Conservation (phyloP, 2,329 filamentous ascomycete genomes). For the Harringtonia aguacate region DNA sequence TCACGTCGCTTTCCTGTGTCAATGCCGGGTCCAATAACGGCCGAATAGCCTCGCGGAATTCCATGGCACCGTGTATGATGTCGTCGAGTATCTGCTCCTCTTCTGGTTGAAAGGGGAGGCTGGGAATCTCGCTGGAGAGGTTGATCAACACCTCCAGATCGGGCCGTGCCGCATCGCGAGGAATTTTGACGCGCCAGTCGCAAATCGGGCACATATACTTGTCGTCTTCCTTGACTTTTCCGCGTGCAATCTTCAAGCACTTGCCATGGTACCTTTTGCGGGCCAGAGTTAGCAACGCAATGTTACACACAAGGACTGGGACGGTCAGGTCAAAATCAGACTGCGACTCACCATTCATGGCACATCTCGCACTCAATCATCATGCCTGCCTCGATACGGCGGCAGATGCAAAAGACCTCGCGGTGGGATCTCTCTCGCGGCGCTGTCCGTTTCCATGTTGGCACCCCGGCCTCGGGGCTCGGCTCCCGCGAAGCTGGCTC, state of each 20-base stretch:
- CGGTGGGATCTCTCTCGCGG: slow-evolving; percentile 46
- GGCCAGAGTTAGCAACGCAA: slow-evolving; percentile 6
- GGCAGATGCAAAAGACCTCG: slow-evolving; percentile 96
- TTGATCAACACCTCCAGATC: slow-evolving; percentile 82
- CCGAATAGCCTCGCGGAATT: slow-evolving; percentile 74
- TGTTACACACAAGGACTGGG: background rate
- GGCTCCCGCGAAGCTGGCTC: slow-evolving; percentile 86
- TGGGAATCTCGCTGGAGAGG: slow-evolving; percentile 74
- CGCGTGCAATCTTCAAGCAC: slow-evolving; percentile 92
- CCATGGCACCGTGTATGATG: slow-evolving; percentile 76
- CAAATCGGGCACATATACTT: slow-evolving; percentile 98
- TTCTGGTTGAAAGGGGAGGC: slow-evolving; percentile 86
- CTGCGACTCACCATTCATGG: slow-evolving; percentile 73
- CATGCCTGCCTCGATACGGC: slow-evolving; percentile 87
- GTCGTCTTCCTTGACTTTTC: slow-evolving; percentile 96
- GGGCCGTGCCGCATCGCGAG: slow-evolving; percentile 86
- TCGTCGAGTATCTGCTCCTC: slow-evolving; percentile 79
- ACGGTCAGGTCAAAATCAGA: background rate
- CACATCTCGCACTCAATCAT: slow-evolving; percentile 99
- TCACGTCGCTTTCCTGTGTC: slow-evolving; percentile 66
- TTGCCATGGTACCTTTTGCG: slow-evolving; percentile 81
- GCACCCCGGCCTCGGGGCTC: slow-evolving; percentile 39
- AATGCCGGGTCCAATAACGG: slow-evolving; percentile 72
- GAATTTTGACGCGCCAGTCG: slow-evolving; percentile 94
- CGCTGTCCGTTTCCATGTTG: slow-evolving; percentile 52